A percentile compares a stretch with the other conserved stretches of the same genome.
phyloP scores from a whole-genome alignment of 306 rosid species.

The Biancaea sappan region DNA sequence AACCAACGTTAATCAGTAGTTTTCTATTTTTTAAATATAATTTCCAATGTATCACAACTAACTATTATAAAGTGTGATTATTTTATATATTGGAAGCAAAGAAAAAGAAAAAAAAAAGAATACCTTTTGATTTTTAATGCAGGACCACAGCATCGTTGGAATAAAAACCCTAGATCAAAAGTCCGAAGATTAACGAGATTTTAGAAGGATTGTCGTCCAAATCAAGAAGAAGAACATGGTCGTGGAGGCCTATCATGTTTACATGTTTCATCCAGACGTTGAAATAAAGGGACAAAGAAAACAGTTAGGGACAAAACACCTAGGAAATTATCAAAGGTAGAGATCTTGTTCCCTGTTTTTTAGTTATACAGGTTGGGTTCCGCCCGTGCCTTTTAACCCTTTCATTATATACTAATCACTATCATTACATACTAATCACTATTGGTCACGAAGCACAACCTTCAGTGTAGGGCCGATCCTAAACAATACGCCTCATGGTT shows the following conservation, averaged over 20 bases:
- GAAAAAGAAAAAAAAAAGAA: not conserved
- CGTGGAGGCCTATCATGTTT: slow-evolving; percentile 56
- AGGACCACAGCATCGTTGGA: slow-evolving; percentile 58
- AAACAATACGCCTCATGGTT: slow-evolving; percentile 51
- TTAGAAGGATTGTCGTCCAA: slow-evolving; percentile 29
- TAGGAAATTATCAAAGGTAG: slow-evolving; percentile 46
- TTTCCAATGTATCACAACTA: not conserved
- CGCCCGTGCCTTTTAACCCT: slow-evolving; percentile 45
- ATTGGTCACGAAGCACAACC: slow-evolving; percentile 52
- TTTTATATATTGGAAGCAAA: not conserved
- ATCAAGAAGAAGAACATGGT: slow-evolving; percentile 61
- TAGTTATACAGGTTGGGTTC: slow-evolving; percentile 40
- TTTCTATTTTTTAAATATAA: too few species aligned
- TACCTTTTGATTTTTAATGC: not conserved
- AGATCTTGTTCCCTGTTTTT: slow-evolving; percentile 67
- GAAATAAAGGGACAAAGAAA: slow-evolving; percentile 52
- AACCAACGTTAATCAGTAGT: too few species aligned
- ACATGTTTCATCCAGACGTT: slow-evolving; percentile 42
- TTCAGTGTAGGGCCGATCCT: slow-evolving; percentile 63
- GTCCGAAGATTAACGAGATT: slow-evolving; percentile 13
- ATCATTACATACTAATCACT: slow-evolving; percentile 35
- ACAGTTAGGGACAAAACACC: slow-evolving; percentile 76
- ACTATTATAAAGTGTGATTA: not conserved
- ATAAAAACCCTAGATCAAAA: slow-evolving; percentile 39
- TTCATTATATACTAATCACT: slow-evolving; percentile 35